Percentiles rank a stretch among this genome's conserved stretches.
Conservation (phyloP, 371 early-diverging fungal genomes). For the Mucor lusitanicus region DNA sequence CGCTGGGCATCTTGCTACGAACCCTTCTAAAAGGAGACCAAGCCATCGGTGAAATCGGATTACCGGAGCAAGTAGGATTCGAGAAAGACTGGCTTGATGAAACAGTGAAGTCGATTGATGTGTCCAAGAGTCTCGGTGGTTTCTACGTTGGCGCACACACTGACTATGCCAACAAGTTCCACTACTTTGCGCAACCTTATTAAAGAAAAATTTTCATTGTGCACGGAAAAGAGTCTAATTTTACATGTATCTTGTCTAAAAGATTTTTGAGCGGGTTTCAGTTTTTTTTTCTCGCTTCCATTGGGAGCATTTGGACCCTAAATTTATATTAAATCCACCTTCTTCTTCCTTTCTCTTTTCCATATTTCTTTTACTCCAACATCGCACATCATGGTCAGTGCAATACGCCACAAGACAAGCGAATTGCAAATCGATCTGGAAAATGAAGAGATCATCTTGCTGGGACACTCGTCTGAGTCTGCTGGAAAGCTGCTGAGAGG, state of each 20-base stretch:
- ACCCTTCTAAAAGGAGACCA: slow-evolving; percentile 38
- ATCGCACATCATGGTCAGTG: slow-evolving; percentile 11
- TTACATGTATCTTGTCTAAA: neutral
- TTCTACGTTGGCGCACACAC: slow-evolving; percentile 49
- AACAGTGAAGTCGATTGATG: slow-evolving; percentile 36
- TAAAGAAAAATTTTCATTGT: neutral
- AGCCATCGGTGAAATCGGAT: slow-evolving; percentile 48
- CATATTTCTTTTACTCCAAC: neutral
- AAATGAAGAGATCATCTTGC: slow-evolving; percentile 29
- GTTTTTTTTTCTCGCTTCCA: neutral
- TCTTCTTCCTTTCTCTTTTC: neutral
- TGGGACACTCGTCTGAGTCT: slow-evolving; percentile 41
- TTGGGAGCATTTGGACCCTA: neutral
- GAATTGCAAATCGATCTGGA: slow-evolving; percentile 37
- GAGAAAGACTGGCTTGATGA: slow-evolving; percentile 28
- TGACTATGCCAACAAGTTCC: slow-evolving; percentile 49
- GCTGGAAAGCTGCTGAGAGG: slow-evolving; percentile 46
- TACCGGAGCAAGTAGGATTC: slow-evolving; percentile 17
- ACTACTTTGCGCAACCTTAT: slow-evolving; percentile 33
- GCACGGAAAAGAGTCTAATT: neutral
- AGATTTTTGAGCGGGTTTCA: slow-evolving; percentile 1
- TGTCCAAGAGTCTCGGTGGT: slow-evolving; percentile 39
- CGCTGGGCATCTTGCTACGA: slow-evolving; percentile 43
- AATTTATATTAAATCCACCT: neutral
- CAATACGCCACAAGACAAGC: slow-evolving; percentile 22